phyloP scores from a whole-genome alignment of 495 filamentous ascomycete species.

The Entonaema liquescens region DNA sequence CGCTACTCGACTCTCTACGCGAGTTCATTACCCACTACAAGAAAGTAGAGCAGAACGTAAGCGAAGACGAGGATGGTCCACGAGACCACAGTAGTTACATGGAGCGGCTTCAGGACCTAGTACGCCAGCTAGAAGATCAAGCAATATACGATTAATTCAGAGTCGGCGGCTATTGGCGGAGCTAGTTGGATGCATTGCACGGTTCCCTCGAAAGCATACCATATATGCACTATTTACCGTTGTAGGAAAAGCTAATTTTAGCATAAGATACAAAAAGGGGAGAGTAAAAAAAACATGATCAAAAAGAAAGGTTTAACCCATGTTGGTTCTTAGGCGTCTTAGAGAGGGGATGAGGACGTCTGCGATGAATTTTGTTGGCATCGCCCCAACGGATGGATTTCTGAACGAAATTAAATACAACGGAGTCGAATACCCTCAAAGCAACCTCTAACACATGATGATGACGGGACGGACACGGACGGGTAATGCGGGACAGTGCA shows the following conservation, averaged over 20 bases:
- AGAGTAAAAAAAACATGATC: constrained; percentile 1
- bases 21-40: constrained; percentile 85
- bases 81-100: constrained; percentile 62
- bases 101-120: constrained; percentile 65
- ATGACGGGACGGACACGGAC: constrained; percentile 11
- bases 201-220: constrained; percentile 6
- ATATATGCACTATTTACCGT: constrained; percentile 21
- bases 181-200: constrained; percentile 5
- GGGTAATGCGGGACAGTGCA: constrained; percentile 3
- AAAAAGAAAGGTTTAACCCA: constrained; percentile 10
- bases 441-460: constrained; percentile 4
- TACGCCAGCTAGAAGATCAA: constrained; percentile 52
- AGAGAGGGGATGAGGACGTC: constrained; percentile 3
- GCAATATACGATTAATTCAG: constrained; percentile 31
- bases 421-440: constrained; percentile 21
- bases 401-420: constrained; percentile 17
- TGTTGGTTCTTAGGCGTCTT: constrained; percentile 9
- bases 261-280: constrained; percentile 4
- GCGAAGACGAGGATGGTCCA: constrained; percentile 57
- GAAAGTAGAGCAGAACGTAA: constrained; percentile 70
- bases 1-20: constrained; percentile 78
- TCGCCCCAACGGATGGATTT: constrained; percentile 11
- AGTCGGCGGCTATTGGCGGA: neutral
- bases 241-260: constrained; percentile 16
- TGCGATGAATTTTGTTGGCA: constrained; percentile 25